Evolutionary conservation across 768 basidiomycete species (phyloP).

Genomic region (Pleurotus tuoliensis): DNA sequence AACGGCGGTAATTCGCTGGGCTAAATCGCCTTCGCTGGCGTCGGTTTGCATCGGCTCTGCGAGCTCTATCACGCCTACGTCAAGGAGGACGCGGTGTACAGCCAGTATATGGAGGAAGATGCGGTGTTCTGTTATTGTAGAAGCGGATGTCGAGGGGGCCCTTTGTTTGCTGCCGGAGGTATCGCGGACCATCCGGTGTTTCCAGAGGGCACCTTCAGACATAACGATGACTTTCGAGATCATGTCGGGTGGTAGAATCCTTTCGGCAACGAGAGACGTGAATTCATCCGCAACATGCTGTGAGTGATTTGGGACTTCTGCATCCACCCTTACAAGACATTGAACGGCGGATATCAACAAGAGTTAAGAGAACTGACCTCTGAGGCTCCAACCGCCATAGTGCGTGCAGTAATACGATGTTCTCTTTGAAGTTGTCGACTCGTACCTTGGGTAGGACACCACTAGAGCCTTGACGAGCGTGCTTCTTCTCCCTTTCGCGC

Average conservation of each 20-base stretch:
- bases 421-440: slow-evolving; percentile 67
- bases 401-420: slow-evolving; percentile 73
- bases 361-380: slow-evolving; percentile 43
- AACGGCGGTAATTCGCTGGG: slow-evolving; percentile 79
- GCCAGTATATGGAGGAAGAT: slow-evolving; percentile 67
- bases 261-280: slow-evolving; percentile 55
- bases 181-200: slow-evolving; percentile 70
- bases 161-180: slow-evolving; percentile 22
- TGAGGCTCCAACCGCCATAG: slow-evolving; percentile 59
- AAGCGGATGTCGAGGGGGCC: slow-evolving; percentile 25
- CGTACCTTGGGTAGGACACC: slow-evolving; percentile 43
- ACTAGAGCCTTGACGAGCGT: slow-evolving; percentile 16
- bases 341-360: slow-evolving; percentile 8
- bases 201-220: slow-evolving; percentile 81
- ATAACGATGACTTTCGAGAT: slow-evolving; percentile 74
- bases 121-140: slow-evolving; percentile 52
- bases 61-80: slow-evolving; percentile 63
- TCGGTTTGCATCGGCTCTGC: slow-evolving; percentile 53
- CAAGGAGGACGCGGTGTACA: slow-evolving; percentile 58
- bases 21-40: slow-evolving; percentile 54
- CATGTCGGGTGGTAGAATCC: slow-evolving; percentile 68
- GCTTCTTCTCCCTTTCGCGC: slow-evolving; percentile 31
- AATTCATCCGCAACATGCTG: slow-evolving; percentile 54
- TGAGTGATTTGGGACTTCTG: slow-evolving; percentile 42
- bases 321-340: slow-evolving; percentile 39